phyloP scores from a whole-genome alignment of 2,329 filamentous ascomycete species.

The Dryadomyces sulphureus region DNA sequence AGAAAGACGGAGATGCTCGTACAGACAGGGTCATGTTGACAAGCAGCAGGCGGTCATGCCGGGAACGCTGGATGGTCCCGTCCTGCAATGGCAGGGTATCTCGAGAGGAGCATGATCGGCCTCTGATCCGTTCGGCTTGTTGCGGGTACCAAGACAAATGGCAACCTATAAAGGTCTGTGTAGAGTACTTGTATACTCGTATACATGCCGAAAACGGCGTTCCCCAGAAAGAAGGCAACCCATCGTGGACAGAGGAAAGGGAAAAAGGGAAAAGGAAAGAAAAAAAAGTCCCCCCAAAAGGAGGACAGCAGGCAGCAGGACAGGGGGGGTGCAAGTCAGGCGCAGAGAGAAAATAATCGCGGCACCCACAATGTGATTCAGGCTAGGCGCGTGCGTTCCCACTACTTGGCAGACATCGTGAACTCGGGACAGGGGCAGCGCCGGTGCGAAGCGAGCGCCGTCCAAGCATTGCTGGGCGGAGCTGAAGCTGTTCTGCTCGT shows the following conservation, averaged over 20 bases:
- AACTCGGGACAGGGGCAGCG: no score
- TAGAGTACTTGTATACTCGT: no score
- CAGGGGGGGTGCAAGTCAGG: not conserved
- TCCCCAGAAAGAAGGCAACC: not conserved
- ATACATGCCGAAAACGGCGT: no score
- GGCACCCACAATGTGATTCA: not conserved
- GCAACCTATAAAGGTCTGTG: no score
- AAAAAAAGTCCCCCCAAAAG: not conserved
- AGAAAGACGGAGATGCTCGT: not conserved
- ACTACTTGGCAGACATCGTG: not conserved
- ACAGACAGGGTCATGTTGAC: not conserved
- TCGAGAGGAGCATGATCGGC: not conserved
- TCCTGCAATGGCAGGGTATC: not conserved
- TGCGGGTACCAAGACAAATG: not conserved
- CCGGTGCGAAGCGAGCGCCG: not conserved
- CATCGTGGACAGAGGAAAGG: not conserved
- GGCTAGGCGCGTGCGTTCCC: not conserved
- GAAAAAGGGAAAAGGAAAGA: not conserved
- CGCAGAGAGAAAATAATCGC: not conserved
- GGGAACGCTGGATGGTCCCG: not conserved
- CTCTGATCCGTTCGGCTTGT: not conserved
- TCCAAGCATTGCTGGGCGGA: not conserved
- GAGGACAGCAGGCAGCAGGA: not conserved
- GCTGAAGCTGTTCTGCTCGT: no score
- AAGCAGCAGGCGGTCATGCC: not conserved